Evolutionary conservation across 495 filamentous ascomycete species (phyloP).

Genomic region (Tuber calosporum): DNA sequence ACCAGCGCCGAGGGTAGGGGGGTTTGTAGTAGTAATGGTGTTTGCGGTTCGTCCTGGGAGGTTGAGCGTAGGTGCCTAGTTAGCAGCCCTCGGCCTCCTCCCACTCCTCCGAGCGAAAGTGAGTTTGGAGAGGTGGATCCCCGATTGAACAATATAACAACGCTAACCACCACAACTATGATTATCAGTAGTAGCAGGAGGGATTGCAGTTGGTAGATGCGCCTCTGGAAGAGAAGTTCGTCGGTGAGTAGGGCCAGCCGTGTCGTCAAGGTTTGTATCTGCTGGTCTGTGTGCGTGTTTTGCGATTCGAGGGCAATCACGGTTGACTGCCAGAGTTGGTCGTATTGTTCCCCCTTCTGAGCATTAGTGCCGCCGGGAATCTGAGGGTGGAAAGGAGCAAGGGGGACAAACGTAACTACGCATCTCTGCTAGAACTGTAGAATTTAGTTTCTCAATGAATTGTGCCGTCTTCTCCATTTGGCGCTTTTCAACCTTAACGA

Average conservation of each 20-base stretch:
- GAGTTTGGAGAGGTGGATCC: conserved; percentile 12
- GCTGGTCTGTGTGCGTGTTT: conserved; percentile 67
- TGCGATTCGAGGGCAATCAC: conserved; percentile 85
- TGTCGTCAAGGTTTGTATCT: conserved; percentile 72
- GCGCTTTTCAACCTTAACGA: conserved; percentile 79
- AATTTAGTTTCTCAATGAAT: conserved; percentile 77
- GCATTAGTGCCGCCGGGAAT: neutral
- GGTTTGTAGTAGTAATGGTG: too few species aligned
- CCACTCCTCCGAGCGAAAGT: neutral
- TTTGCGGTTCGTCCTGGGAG: conserved; percentile 33
- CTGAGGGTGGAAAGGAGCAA: neutral
- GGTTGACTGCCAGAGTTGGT: conserved; percentile 92
- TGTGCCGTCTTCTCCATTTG: conserved; percentile 73
- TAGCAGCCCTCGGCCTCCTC: neutral
- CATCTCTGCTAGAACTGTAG: conserved; percentile 77
- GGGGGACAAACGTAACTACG: conserved; percentile 52
- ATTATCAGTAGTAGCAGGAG: conserved; percentile 82
- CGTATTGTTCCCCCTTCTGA: conserved; percentile 65
- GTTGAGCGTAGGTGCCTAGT: neutral
- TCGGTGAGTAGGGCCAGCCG: conserved; percentile 82
- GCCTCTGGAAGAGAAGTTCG: conserved; percentile 91
- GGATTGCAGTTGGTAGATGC: conserved; percentile 83
- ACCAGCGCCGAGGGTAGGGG: conserved; percentile 11
- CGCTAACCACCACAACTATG: conserved; percentile 43
- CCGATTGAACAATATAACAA: conserved; percentile 63